These are phyloP conservation scores for Stagonosporopsis rhizophila DNA, from an alignment of 2,329 filamentous ascomycete species.

Conservation along the genomic window DNA sequence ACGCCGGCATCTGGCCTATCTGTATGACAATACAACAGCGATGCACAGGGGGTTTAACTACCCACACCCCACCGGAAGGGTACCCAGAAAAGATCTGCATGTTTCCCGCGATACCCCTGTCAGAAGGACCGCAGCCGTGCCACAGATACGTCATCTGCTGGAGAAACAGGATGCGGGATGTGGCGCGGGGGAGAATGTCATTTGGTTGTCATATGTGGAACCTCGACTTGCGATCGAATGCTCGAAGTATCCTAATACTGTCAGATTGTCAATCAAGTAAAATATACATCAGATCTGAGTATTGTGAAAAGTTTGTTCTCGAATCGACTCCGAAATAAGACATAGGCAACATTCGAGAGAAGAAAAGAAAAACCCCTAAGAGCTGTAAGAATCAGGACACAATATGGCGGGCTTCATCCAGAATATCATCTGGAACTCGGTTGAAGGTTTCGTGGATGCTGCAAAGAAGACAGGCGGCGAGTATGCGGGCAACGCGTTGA, in stretches of 20 bases:
- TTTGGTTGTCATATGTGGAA: slow-evolving; percentile 20
- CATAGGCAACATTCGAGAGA: background rate
- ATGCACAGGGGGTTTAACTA: background rate
- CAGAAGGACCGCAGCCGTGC: slow-evolving; percentile 13
- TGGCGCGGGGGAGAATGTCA: slow-evolving; percentile 31
- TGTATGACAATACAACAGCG: background rate
- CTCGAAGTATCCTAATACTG: background rate
- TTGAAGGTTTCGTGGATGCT: slow-evolving; percentile 48
- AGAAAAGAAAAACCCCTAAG: background rate
- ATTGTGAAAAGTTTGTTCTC: background rate
- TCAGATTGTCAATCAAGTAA: background rate
- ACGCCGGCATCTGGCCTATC: background rate
- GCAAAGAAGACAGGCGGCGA: slow-evolving; percentile 47
- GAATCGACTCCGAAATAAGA: background rate
- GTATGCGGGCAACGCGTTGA: slow-evolving; percentile 48
- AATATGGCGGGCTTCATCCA: slow-evolving; percentile 44
- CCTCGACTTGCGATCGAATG: background rate
- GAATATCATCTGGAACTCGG: slow-evolving; percentile 49
- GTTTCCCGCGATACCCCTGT: slow-evolving; percentile 14
- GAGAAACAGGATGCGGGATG: slow-evolving; percentile 37
- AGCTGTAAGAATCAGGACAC: background rate
- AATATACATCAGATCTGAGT: background rate
- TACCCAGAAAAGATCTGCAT: slow-evolving; percentile 9
- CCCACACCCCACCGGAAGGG: background rate
- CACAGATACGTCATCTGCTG: slow-evolving; percentile 42